Conservation (phyloP, 179 eudicot genomes). For the Heliamphora pulchella region DNA sequence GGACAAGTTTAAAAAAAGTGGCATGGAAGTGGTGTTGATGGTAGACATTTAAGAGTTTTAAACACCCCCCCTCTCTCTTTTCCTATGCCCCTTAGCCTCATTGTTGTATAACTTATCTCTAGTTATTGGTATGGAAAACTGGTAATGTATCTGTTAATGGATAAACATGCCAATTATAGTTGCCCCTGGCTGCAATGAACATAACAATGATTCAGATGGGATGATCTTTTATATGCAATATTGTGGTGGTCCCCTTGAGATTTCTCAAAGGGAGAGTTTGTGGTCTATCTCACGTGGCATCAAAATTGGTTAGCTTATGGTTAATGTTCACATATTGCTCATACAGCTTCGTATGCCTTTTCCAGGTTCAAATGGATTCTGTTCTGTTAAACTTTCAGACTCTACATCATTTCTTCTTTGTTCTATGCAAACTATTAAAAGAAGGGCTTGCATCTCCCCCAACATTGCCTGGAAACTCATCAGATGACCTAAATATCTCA, state of each 20-base stretch:
- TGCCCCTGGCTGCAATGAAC: slow-evolving; percentile 4
- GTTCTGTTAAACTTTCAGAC: slow-evolving; percentile 62
- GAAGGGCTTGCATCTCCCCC: slow-evolving; percentile 49
- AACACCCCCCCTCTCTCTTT: neutral
- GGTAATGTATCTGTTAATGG: neutral
- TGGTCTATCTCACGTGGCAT: neutral
- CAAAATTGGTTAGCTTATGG: neutral
- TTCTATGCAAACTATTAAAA: slow-evolving; percentile 73
- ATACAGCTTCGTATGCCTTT: slow-evolving; percentile 17
- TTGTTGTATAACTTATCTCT: neutral
- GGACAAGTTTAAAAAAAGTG: slow-evolving; percentile 3
- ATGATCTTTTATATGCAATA: slow-evolving; percentile 6
- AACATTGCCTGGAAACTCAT: slow-evolving; percentile 29
- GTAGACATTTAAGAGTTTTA: neutral
- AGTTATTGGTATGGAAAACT: neutral
- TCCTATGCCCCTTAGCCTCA: neutral
- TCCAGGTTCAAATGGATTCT: slow-evolving; percentile 74
- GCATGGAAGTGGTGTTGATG: neutral
- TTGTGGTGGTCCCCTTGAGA: neutral
- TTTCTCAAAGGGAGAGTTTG: neutral
- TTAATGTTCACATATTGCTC: slow-evolving; percentile 10
- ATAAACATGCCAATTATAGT: neutral
- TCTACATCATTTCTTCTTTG: slow-evolving; percentile 90
- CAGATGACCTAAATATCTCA: slow-evolving; percentile 33
- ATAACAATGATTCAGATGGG: neutral